phyloP scores from a whole-genome alignment of 2,329 filamentous ascomycete genomes.

The Aspergillus thermomutatus region DNA sequence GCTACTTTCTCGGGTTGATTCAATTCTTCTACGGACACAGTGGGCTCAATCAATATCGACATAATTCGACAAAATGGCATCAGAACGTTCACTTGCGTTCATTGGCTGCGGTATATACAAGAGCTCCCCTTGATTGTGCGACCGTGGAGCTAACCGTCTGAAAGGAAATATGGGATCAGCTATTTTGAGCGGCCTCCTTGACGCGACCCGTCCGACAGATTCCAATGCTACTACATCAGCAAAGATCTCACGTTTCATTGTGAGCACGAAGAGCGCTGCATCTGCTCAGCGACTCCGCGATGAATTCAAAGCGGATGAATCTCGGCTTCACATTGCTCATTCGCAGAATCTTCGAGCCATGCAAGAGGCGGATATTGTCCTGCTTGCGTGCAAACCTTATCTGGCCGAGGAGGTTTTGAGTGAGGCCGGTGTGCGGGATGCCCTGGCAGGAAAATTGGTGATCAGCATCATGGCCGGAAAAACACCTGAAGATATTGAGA shows the following conservation, averaged over 20 bases:
- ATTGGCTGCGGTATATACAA: constrained; percentile 15
- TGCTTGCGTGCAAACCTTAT: constrained; percentile 48
- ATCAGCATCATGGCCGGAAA: constrained; percentile 51
- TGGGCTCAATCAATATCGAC: not conserved
- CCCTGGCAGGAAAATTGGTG: constrained; percentile 44
- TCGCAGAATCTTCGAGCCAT: constrained; percentile 35
- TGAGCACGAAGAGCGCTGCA: constrained; percentile 36
- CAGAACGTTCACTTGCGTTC: constrained; percentile 11
- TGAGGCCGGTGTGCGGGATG: constrained; percentile 34
- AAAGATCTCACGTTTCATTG: constrained; percentile 30
- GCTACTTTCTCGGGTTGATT: not conserved
- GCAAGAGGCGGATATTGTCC: constrained; percentile 36
- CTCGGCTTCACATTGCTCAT: constrained; percentile 29
- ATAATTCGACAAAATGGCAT: constrained; percentile 2
- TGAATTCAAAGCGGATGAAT: constrained; percentile 25
- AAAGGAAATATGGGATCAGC: constrained; percentile 38
- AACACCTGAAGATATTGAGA: constrained; percentile 33
- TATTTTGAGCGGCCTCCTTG: constrained; percentile 33
- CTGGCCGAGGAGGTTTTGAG: constrained; percentile 40
- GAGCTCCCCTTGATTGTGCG: not conserved
- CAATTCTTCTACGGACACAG: not conserved
- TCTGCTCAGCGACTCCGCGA: constrained; percentile 33
- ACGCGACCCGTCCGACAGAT: constrained; percentile 15
- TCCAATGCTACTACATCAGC: not conserved
- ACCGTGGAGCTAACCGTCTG: not conserved